Percentiles rank a stretch among this genome's conserved stretches.
These are phyloP conservation scores for Neocallimastix lanati DNA, from an alignment of 192 early-diverging fungal genomes.

Conservation along the genomic window DNA sequence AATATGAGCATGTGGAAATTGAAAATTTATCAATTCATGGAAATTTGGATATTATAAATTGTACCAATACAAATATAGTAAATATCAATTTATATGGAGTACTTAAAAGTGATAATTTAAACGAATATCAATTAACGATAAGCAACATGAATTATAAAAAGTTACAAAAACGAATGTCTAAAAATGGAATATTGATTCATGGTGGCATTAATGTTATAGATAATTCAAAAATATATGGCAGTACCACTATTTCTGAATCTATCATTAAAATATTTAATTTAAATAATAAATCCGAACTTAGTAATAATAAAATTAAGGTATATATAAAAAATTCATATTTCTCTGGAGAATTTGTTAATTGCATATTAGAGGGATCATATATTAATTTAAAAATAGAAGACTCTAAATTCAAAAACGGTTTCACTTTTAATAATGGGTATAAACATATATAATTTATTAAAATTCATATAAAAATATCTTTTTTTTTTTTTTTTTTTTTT, in stretches of 20 bases:
- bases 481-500: no score
- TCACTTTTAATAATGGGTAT: background rate
- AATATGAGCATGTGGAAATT: background rate
- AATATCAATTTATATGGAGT: background rate
- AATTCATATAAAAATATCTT: no score
- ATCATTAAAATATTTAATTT: no score
- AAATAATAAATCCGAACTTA: no score
- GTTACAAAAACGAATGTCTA: background rate
- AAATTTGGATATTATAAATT: background rate
- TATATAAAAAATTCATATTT: background rate
- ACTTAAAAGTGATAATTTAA: background rate
- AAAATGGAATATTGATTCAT: background rate
- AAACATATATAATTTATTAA: no score
- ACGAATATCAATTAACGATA: background rate
- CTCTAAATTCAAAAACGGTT: background rate
- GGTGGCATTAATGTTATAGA: background rate
- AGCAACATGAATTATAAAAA: background rate
- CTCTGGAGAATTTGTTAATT: background rate
- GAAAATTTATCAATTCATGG: background rate
- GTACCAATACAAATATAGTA: background rate
- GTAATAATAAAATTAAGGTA: no score
- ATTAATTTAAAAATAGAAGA: background rate
- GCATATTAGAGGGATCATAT: background rate
- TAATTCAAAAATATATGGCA: background rate
- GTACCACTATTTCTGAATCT: background rate